A percentile compares a stretch with the other conserved stretches of the same genome.
These are phyloP conservation scores for Sambucus nigra DNA, from an alignment of 129 eudicot species.

Conservation along the genomic window DNA sequence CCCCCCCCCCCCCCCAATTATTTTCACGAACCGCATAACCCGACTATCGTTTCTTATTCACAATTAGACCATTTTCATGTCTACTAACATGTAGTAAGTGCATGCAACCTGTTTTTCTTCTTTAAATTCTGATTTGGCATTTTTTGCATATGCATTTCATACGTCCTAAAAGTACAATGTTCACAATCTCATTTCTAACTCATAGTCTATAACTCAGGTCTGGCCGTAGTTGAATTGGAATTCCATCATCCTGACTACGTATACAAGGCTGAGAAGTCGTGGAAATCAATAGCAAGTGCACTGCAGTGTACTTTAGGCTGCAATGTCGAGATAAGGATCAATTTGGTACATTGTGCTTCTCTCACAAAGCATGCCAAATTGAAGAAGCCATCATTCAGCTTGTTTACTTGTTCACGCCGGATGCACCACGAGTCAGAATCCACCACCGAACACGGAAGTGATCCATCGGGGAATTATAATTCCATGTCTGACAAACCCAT, in stretches of 20 bases:
- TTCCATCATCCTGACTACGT: slow-evolving; percentile 40
- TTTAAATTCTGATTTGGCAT: neutral
- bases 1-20: too few relatives aligned
- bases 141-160: neutral
- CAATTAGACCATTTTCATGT: too few relatives aligned
- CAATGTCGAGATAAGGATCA: slow-evolving; percentile 80
- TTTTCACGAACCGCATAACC: too few relatives aligned
- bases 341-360: slow-evolving; percentile 14
- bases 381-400: slow-evolving; percentile 44
- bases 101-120: neutral
- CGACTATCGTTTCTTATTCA: too few relatives aligned
- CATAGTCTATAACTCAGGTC: slow-evolving; percentile 33
- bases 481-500: slow-evolving; percentile 17
- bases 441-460: slow-evolving; percentile 24
- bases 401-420: slow-evolving; percentile 57
- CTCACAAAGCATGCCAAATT: slow-evolving; percentile 18
- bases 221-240: slow-evolving; percentile 75
- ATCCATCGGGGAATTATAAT: slow-evolving; percentile 27
- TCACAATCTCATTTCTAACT: slow-evolving; percentile 2
- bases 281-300: slow-evolving; percentile 80
- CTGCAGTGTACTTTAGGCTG: slow-evolving; percentile 67
- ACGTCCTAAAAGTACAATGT: neutral
- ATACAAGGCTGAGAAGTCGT: slow-evolving; percentile 76
- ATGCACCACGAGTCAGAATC: slow-evolving; percentile 23
- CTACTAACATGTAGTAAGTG: too few relatives aligned